Percentiles rank a stretch among this genome's conserved stretches.
phyloP scores from a whole-genome alignment of 2,329 filamentous ascomycete genomes.

The Neofusicoccum sp. region DNA sequence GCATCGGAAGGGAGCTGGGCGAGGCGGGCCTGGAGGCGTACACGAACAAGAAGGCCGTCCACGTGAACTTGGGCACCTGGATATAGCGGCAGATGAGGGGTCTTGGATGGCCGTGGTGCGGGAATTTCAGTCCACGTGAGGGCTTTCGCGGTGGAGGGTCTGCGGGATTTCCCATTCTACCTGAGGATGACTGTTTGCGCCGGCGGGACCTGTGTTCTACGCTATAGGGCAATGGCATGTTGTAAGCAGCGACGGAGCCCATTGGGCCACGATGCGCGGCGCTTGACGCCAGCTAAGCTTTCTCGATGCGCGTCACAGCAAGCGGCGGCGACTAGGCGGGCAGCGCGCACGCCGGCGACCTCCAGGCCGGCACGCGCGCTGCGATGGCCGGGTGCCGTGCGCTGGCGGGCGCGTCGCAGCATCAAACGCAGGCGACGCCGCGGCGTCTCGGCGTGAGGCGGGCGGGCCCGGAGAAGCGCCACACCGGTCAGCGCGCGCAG shows the following conservation, averaged over 20 bases:
- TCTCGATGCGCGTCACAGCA: slow-evolving; percentile 2
- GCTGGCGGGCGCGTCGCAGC: too few species aligned
- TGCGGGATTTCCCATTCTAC: background rate
- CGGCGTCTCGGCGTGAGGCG: too few species aligned
- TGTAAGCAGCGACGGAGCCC: background rate
- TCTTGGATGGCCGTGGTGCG: background rate
- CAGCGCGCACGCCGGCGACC: too few species aligned
- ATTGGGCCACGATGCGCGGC: slow-evolving; percentile 7
- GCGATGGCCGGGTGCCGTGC: too few species aligned
- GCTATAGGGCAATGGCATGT: background rate
- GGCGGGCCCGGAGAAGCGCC: too few species aligned
- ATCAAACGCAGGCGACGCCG: too few species aligned
- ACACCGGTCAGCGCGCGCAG: too few species aligned
- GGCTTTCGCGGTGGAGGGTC: too few species aligned
- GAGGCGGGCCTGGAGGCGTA: slow-evolving; percentile 65
- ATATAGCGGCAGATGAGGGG: slow-evolving; percentile 32
- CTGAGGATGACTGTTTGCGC: background rate
- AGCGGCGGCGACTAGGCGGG: slow-evolving; percentile 2
- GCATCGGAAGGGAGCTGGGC: slow-evolving; percentile 63
- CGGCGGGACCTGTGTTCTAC: background rate
- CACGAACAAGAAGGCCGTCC: slow-evolving; percentile 59
- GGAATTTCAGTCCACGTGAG: slow-evolving; percentile 1
- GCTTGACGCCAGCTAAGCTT: slow-evolving; percentile 13
- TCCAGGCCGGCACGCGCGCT: too few species aligned
- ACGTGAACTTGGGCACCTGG: slow-evolving; percentile 51